Base-by-base conservation (phyloP, 192 early-diverging fungal genomes). In the Diversispora epigaea region DNA sequence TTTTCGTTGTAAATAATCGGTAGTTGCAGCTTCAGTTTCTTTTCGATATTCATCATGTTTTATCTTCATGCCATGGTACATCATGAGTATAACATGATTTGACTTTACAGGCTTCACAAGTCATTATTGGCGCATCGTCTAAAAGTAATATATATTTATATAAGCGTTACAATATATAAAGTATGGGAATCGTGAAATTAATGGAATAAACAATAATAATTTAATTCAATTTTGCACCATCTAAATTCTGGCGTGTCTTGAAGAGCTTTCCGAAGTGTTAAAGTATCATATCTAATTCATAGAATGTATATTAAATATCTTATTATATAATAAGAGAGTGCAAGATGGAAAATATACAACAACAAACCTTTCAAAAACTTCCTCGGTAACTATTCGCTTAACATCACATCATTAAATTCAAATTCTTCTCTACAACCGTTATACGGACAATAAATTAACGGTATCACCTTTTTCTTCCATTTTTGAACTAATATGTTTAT, bases 211-310 rank as follows among this genome's bases (percentile, higher is more conserved):
- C n/a, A 52, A 39, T 39, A 22, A 10, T 15, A 62, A 15, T 0
- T 64, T 72, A 72, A 61, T 46, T 65, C 1, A 65, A 55, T 75
- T 55, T 60, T 62, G 15, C 73, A 75, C 73, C 73, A 75, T 65
- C 62, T 54, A 55, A 75, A 75, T 44, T 75, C 60, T 40, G 60
- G 47, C 46, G 52, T 50, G 8, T 10, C 10, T 19, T n/a, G 10
- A 7, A 75, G 43, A 7, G 22, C 73, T 2, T 8, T 7, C 40
- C 15, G 22, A 39, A 75, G 14, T 15, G 60, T 43, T 10, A 75
- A 22, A 9, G 11, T n/a, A 10, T 75, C 57, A 75, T 21, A 65
- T 44, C 73, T 63, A 32, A 32, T n/a, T n/a, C n/a, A n/a, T n/a
- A n/a, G n/a, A n/a, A n/a, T n/a, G n/a, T n/a, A n/a, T n/a, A n/a